Conservation (phyloP, 352 stramenopile species). For the Pythium folliculosum region DNA sequence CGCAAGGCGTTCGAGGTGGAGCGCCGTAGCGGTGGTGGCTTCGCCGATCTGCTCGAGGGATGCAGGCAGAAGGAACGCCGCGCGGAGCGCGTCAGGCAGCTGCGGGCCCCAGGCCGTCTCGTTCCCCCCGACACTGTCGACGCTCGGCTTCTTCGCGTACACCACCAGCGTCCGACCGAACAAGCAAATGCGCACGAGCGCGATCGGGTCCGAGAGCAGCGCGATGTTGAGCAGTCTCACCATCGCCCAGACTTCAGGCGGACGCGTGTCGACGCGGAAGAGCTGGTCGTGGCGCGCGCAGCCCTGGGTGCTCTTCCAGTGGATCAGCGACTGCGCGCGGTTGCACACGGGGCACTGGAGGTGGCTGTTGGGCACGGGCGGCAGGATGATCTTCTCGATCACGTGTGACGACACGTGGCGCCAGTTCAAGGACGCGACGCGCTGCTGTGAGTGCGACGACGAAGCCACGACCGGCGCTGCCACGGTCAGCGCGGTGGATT, state of each 20-base stretch:
- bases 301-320: constrained; percentile 19
- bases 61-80: neutral
- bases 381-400: neutral
- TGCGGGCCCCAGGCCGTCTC: neutral
- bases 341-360: constrained; percentile 14
- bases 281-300: constrained; percentile 17
- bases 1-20: neutral
- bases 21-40: neutral
- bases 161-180: constrained; percentile 4
- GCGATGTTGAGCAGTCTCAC: constrained; percentile 24
- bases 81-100: neutral
- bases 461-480: neutral
- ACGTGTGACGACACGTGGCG: neutral
- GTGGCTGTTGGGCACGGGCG: constrained; percentile 2
- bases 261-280: constrained; percentile 20
- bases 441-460: neutral
- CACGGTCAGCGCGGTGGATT: neutral
- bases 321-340: constrained; percentile 2
- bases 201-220: constrained; percentile 21
- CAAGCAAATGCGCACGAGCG: constrained; percentile 11
- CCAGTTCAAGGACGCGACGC: neutral
- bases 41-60: neutral
- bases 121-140: neutral
- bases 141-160: neutral
- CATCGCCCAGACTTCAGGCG: constrained; percentile 23